phyloP scores from a whole-genome alignment of 2,329 filamentous ascomycete genomes.

The Venturia oleaginea region DNA sequence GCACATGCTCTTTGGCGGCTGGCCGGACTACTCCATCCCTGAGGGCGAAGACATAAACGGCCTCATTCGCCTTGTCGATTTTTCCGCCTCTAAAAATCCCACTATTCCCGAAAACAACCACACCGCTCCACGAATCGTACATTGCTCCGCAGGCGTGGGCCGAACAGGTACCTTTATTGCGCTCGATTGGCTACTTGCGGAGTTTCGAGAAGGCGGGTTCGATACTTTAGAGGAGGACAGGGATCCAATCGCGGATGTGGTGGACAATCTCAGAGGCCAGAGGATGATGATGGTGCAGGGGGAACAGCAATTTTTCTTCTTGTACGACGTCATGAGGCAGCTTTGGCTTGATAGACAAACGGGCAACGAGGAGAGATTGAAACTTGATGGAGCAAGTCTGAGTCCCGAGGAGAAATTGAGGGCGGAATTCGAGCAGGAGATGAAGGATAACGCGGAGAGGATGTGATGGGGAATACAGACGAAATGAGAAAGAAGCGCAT shows the following conservation, averaged over 20 bases:
- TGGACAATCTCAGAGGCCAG: constrained; percentile 75
- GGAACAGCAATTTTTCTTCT: constrained; percentile 72
- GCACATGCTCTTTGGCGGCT: constrained; percentile 78
- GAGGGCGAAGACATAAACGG: constrained; percentile 56
- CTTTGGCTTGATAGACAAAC: constrained; percentile 52
- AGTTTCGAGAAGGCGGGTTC: constrained; percentile 67
- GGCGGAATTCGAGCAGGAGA: constrained; percentile 10
- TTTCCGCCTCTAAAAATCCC: constrained; percentile 53
- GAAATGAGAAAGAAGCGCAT: not conserved
- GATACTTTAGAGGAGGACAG: constrained; percentile 36
- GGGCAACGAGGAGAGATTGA: not conserved
- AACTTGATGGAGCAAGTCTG: not conserved
- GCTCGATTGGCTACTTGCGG: constrained; percentile 80
- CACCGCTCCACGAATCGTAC: constrained; percentile 51
- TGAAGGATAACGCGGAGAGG: constrained; percentile 11
- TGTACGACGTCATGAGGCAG: constrained; percentile 78
- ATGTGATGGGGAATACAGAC: not conserved
- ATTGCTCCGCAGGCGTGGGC: constrained; percentile 79
- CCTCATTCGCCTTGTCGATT: constrained; percentile 59
- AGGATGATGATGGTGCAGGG: constrained; percentile 93
- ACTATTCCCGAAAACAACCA: not conserved
- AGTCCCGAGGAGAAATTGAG: constrained; percentile 3
- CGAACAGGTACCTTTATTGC: constrained; percentile 93
- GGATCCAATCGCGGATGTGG: constrained; percentile 69
- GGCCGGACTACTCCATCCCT: constrained; percentile 87